Conservation (phyloP, 2,329 filamentous ascomycete species). For the Colletotrichum viniferum region DNA sequence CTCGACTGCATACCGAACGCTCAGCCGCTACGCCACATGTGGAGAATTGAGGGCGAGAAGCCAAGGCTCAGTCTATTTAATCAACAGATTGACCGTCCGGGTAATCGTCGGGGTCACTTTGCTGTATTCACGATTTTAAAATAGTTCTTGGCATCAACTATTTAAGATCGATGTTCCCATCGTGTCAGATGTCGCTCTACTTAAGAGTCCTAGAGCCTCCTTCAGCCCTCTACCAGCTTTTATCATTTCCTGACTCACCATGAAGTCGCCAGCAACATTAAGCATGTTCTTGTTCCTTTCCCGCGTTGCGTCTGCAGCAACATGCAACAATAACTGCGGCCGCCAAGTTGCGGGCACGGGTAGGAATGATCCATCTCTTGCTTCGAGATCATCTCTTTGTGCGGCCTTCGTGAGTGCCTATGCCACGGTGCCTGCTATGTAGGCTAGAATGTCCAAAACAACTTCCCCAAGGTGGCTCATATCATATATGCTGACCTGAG, state of each 20-base stretch:
- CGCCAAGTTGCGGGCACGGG: constrained; percentile 6
- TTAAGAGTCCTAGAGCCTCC: neutral
- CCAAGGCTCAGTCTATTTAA: neutral
- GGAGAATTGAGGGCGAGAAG: neutral
- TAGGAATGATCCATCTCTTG: neutral
- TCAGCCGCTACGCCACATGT: neutral
- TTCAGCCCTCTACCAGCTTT: neutral
- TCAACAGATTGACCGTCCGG: neutral
- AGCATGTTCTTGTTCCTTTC: neutral
- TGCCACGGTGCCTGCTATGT: constrained; percentile 1
- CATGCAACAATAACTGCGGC: constrained; percentile 20
- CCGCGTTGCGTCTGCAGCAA: neutral
- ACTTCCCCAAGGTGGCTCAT: neutral
- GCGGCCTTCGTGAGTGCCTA: constrained; percentile 6
- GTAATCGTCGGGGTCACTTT: neutral
- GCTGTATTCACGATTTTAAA: neutral
- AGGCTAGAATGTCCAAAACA: neutral
- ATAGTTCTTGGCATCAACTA: constrained; percentile 23
- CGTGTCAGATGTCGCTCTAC: neutral
- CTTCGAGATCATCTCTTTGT: constrained; percentile 4
- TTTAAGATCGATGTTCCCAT: neutral
- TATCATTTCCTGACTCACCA: neutral
- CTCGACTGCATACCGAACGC: neutral
- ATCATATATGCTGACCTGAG: neutral
- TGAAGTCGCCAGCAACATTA: neutral